phyloP scores from a whole-genome alignment of 768 basidiomycete species.

The Macrolepiota albuminosa region DNA sequence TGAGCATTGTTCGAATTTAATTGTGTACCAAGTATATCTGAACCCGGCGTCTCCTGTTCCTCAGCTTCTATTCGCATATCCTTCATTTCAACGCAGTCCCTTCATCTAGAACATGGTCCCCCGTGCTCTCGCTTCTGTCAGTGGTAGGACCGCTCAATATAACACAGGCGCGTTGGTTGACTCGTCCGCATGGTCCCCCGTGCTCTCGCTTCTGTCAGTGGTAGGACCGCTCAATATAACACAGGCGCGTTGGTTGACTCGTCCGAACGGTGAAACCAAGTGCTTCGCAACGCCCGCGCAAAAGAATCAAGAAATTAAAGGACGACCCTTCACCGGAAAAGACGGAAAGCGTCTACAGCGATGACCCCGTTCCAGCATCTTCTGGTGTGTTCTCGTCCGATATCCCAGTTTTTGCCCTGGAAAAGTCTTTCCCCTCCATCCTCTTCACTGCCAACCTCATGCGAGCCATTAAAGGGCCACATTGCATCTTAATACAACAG shows the following conservation, averaged over 20 bases:
- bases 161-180: not conserved
- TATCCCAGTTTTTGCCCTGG: conserved; percentile 23
- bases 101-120: not conserved
- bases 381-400: conserved; percentile 13
- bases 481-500: not conserved
- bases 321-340: conserved; percentile 11
- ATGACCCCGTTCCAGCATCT: conserved; percentile 21
- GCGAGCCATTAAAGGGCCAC: conserved; percentile 15
- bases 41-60: not conserved
- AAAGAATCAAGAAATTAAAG: conserved; percentile 7
- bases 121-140: conserved; percentile 9
- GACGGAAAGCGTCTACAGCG: conserved; percentile 20
- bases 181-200: not conserved
- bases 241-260: not conserved
- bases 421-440: conserved; percentile 32
- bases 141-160: not conserved
- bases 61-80: not conserved
- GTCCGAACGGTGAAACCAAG: not conserved
- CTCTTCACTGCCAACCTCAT: conserved; percentile 24
- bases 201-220: conserved; percentile 11
- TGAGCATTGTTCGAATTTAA: not conserved
- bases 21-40: not conserved
- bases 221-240: not conserved
- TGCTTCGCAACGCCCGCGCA: conserved; percentile 1
- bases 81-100: not conserved